Percentiles rank a stretch among this genome's conserved stretches.
Evolutionary conservation across 176 grass and related monocot species (phyloP).

Genomic region (Saccharum officinarum): DNA sequence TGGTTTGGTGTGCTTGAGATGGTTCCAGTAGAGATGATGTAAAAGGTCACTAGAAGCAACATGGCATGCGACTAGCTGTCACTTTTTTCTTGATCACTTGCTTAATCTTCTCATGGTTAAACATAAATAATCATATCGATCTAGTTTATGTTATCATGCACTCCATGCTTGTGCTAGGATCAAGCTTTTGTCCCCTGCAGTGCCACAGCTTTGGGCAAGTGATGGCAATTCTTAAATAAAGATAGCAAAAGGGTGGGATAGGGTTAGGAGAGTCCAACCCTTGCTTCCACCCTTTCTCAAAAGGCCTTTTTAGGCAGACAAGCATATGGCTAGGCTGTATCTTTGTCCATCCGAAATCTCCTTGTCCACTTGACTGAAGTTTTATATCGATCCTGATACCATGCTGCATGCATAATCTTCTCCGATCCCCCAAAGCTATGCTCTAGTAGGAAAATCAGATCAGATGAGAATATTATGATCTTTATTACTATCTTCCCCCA

Average conservation of each 20-base stretch:
- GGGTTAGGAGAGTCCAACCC: conserved; percentile 31
- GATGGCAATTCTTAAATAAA: conserved; percentile 42
- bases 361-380: conserved; percentile 6
- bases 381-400: not conserved
- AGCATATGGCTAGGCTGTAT: conserved; percentile 42
- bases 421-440: not conserved
- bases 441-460: not conserved
- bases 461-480: not conserved
- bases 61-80: not conserved
- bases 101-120: not conserved
- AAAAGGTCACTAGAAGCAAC: not conserved
- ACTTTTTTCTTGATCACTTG: not conserved
- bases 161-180: not conserved
- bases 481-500: not conserved
- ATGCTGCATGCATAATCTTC: not conserved
- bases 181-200: conserved; percentile 7
- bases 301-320: conserved; percentile 38
- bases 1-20: not conserved
- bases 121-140: not conserved
- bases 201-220: conserved; percentile 3
- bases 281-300: conserved; percentile 18
- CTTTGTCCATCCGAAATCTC: conserved; percentile 26
- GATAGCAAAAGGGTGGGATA: conserved; percentile 24
- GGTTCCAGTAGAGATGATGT: not conserved
- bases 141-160: conserved; percentile 34